These are phyloP conservation scores for Pachysandra terminalis DNA, from an alignment of 164 flowering plant genomes.

Conservation along the genomic window DNA sequence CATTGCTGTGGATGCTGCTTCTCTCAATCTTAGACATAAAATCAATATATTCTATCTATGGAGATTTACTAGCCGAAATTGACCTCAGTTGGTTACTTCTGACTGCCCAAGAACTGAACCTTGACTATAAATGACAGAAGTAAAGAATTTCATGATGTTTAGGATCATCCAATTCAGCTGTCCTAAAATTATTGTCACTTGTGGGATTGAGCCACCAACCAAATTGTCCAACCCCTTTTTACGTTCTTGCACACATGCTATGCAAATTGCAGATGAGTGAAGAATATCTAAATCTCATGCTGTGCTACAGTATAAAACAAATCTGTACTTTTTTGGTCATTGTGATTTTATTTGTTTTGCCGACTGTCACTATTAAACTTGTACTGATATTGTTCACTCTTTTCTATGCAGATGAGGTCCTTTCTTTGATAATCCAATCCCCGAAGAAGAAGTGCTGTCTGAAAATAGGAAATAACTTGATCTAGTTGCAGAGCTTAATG, in stretches of 20 bases:
- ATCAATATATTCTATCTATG: too few relatives aligned
- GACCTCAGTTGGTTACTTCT: neutral
- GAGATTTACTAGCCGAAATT: too few relatives aligned
- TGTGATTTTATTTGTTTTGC: neutral
- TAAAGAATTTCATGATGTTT: too few relatives aligned
- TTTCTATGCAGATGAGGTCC: conserved; percentile 1
- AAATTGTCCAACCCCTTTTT: neutral
- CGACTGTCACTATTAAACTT: neutral
- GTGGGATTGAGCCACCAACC: neutral
- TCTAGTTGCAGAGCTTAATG: neutral
- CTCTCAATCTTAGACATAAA: too few relatives aligned
- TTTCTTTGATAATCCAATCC: neutral
- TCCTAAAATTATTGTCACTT: neutral
- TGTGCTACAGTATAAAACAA: neutral
- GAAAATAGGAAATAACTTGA: neutral
- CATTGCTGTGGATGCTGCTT: too few relatives aligned
- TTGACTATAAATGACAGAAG: neutral
- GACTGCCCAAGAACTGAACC: neutral
- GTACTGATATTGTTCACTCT: conserved; percentile 3
- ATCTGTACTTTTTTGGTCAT: neutral
- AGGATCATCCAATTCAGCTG: neutral
- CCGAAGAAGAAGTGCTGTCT: neutral
- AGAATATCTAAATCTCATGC: conserved; percentile 1
- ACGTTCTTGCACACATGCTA: neutral
- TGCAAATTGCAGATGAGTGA: neutral